A percentile compares a stretch with the other conserved stretches of the same genome.
These are phyloP conservation scores for Oropetium thomaeum DNA, from an alignment of 176 grass and related monocot genomes.

Conservation along the genomic window DNA sequence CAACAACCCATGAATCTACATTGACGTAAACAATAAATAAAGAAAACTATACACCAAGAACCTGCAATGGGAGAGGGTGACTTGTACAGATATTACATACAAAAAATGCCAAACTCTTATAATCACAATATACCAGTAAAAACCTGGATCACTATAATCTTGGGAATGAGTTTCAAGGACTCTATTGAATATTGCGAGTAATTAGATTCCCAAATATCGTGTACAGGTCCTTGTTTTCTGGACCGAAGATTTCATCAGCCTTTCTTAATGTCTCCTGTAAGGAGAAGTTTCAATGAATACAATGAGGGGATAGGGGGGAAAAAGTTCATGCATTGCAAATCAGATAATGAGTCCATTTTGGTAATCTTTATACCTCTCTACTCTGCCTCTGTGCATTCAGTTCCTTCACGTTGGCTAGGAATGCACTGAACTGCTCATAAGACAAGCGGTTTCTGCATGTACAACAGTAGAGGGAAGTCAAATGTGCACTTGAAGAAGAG, in stretches of 20 bases:
- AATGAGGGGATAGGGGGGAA: neutral
- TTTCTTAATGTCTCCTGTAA: constrained; percentile 90
- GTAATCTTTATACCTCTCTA: constrained; percentile 71
- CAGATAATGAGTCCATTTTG: constrained; percentile 8
- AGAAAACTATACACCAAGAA: constrained; percentile 32
- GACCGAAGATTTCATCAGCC: constrained; percentile 81
- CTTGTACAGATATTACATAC: constrained; percentile 21
- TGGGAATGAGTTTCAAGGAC: neutral
- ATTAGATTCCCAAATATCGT: constrained; percentile 89
- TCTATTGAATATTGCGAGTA: constrained; percentile 63
- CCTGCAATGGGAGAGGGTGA: neutral
- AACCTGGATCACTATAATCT: constrained; percentile 7
- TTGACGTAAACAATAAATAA: neutral
- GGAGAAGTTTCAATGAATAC: constrained; percentile 21
- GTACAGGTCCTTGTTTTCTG: constrained; percentile 88
- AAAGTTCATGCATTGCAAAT: neutral
- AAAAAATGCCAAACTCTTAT: constrained; percentile 5
- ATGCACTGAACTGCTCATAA: constrained; percentile 94
- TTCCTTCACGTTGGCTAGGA: constrained; percentile 96
- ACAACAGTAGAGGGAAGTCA: constrained; percentile 13
- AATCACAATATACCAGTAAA: constrained; percentile 27
- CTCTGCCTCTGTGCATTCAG: constrained; percentile 87
- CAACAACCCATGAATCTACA: constrained; percentile 23
- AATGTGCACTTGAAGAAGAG: neutral
- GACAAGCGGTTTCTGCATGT: constrained; percentile 81